phyloP scores from a whole-genome alignment of 2,329 filamentous ascomycete species.

The Shiraia sp. region DNA sequence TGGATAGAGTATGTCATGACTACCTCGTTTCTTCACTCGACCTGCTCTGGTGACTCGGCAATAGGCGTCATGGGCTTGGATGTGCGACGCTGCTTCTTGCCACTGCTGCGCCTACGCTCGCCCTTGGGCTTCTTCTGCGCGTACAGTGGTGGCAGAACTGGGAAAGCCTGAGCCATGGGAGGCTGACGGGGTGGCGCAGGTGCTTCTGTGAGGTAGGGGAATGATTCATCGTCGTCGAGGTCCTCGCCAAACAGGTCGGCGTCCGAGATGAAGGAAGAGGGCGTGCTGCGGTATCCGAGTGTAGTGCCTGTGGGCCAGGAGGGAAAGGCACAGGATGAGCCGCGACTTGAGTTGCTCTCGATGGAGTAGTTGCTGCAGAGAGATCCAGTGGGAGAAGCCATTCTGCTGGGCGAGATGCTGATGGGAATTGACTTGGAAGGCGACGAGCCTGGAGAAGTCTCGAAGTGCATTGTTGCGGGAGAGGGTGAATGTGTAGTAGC shows the following conservation, averaged over 20 bases:
- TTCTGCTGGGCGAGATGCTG: constrained; percentile 38
- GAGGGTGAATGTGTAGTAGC: constrained; percentile 17
- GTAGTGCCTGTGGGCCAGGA: constrained; percentile 46
- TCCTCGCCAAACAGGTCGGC: constrained; percentile 47
- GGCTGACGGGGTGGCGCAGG: constrained; percentile 46
- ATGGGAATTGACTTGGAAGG: constrained; percentile 46
- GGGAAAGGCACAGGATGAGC: constrained; percentile 46
- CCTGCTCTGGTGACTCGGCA: constrained; percentile 44
- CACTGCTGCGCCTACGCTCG: constrained; percentile 45
- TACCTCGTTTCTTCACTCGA: constrained; percentile 33
- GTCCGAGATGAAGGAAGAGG: constrained; percentile 48
- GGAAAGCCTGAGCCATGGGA: constrained; percentile 40
- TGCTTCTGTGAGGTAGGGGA: constrained; percentile 44
- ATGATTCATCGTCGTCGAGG: constrained; percentile 36
- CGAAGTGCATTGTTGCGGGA: constrained; percentile 39
- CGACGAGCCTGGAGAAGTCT: constrained; percentile 41
- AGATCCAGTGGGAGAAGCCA: constrained; percentile 42
- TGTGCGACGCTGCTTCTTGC: constrained; percentile 43
- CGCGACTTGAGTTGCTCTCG: constrained; percentile 32
- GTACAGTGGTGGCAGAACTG: constrained; percentile 45
- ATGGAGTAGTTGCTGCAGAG: constrained; percentile 43
- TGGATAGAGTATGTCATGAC: too few relatives aligned
- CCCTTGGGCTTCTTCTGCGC: constrained; percentile 47
- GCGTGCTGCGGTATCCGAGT: constrained; percentile 41
- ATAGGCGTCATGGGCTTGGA: constrained; percentile 50